phyloP scores from a whole-genome alignment of 371 early-diverging fungal genomes.

The Nematocida parisii region DNA sequence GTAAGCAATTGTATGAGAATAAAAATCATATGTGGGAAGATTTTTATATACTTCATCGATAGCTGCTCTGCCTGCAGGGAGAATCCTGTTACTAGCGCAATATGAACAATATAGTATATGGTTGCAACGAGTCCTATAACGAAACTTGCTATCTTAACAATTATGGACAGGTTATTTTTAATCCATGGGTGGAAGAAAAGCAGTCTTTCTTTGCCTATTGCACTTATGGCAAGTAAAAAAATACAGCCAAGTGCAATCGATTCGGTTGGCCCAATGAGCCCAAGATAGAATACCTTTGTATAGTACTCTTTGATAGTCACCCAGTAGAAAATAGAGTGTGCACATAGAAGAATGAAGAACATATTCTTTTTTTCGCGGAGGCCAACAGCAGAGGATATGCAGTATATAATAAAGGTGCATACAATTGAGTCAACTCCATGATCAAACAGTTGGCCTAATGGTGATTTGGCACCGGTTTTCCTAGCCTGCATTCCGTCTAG shows the following conservation, averaged over 20 bases:
- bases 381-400: conserved; percentile 72
- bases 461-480: conserved; percentile 81
- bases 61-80: background rate
- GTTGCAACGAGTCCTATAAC: background rate
- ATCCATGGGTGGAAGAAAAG: background rate
- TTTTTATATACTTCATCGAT: background rate
- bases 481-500: conserved; percentile 96
- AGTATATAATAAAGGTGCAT: conserved; percentile 57
- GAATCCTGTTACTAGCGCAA: background rate
- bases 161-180: background rate
- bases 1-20: background rate
- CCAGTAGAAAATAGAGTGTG: conserved; percentile 78
- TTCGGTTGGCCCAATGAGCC: conserved; percentile 87
- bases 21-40: conserved; percentile 6
- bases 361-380: conserved; percentile 43
- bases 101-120: conserved; percentile 2
- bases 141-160: background rate
- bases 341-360: conserved; percentile 44
- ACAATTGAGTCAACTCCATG: conserved; percentile 69
- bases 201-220: conserved; percentile 6
- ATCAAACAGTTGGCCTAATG: conserved; percentile 85
- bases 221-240: conserved; percentile 45
- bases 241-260: conserved; percentile 74
- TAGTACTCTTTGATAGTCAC: conserved; percentile 86
- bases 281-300: conserved; percentile 81